Base-by-base conservation (phyloP, 1,284 basidiomycete genomes). In the Marasmius sp. region DNA sequence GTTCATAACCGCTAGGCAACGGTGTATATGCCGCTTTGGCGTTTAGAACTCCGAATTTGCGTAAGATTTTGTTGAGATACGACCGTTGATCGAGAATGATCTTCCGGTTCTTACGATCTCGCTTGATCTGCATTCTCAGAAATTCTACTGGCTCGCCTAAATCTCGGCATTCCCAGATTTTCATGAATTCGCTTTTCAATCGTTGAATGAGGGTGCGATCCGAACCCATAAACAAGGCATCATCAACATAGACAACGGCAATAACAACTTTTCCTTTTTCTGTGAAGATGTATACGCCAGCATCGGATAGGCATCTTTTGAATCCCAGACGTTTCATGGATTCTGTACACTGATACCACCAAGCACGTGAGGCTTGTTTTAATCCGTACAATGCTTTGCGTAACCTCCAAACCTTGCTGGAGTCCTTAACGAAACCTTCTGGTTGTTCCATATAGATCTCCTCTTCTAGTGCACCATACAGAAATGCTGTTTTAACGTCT, bases 391-490 rank as follows among this genome's bases (percentile, higher is more conserved):
- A 47, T 0, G 70, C 65, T 0, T 58, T 38, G 1, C 50, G 12
- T 0, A 78, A 64, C 2, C 45, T 57, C n/a, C n/a, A n/a, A n/a
- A n/a, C n/a, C n/a, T n/a, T n/a, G n/a, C n/a, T n/a, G n/a, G n/a
- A n/a, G n/a, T n/a, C n/a, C n/a, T n/a, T n/a, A n/a, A n/a, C n/a
- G 47, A 75, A 77, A 1, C 71, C 70, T 54, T 72, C 62, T 1
- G 74, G 75, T 64, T 72, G 72, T 43, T 70, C 58, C 73, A 76
- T 76, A 58, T 76, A 78, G 10, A 77, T 68, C 53, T 76, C 73
- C 51, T 76, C 71, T 8, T 75, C 67, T 2, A 78, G 66, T n/a
- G 68, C 58, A 2, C 76, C 71, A 69, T 79, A 74, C 0, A 78
- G 69, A 63, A 74, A 81, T 0, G 77, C 75, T 0, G 69, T 70